Base-by-base conservation (phyloP, 1,284 basidiomycete species). In the Fomitiporia mediterranea region DNA sequence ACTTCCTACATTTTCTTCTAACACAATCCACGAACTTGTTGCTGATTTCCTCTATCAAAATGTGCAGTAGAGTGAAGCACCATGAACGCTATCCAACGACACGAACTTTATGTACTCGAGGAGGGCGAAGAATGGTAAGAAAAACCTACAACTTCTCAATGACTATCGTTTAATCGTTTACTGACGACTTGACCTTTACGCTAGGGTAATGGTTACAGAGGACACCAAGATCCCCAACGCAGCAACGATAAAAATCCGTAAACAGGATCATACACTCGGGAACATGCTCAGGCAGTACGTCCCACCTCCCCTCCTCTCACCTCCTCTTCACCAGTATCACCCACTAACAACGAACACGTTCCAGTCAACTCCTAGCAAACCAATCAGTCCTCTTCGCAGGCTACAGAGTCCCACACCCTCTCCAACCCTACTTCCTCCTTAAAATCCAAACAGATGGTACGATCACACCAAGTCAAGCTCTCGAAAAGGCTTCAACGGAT, bases 201-300 rank as follows among this genome's bases (percentile, higher is more conserved):
- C n/a, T 66, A 95, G 94, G 48, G 84, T 98, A 58, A 91, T 94
- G 67, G 80, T 98, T 54, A 84, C 83, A 9, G 95, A 98, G 72
- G 96, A 99, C 72, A 95, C 94, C 47, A 97, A 96, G 74, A 91
- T 99, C 58, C 94, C 95, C 1, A 98, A 98, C 67, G 94, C 96
- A 0, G 94, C 94, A 13, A 97, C 94, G 0, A 82, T 99, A 62
- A 90, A 91, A 64, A 80, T 99, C 64, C 82, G 94, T 62, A 98
- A 98, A 75, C 94, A 98, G 69, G 97, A 99, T 68, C 97, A 99
- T 67, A 99, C 97, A 0, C 74, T 99, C 7, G 96, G 87, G 4
- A 97, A 97, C 73, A 92, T 99, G 90, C 78, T 99, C 17, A 84
- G 97, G 65, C 84, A 91, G 92, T 96, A 69, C 69, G 91, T 84